Percentiles rank a stretch among this genome's conserved stretches.
Conservation (phyloP, 257 asterid species). For the Lavandula angustifolia region DNA sequence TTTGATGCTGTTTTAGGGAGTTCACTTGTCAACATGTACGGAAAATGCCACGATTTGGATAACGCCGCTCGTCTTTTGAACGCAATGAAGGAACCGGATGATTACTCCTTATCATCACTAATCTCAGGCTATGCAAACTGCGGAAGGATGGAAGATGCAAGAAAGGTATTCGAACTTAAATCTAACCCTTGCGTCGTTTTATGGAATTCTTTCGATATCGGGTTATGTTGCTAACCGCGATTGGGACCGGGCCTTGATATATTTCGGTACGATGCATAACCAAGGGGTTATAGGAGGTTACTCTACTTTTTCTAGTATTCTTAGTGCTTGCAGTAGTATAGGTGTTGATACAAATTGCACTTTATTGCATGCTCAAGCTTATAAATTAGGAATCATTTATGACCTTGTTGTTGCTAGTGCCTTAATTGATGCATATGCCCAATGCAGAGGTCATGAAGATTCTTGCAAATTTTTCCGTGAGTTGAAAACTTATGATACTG, state of each 20-base stretch:
- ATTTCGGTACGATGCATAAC: constrained; percentile 54
- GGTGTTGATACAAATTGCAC: constrained; percentile 46
- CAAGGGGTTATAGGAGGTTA: constrained; percentile 52
- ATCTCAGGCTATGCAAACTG: constrained; percentile 65
- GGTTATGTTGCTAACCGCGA: constrained; percentile 60
- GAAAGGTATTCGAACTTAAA: constrained; percentile 48
- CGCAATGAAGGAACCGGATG: constrained; percentile 54
- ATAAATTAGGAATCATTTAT: constrained; percentile 49
- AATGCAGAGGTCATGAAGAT: constrained; percentile 54
- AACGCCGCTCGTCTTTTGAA: constrained; percentile 46
- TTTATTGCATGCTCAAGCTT: constrained; percentile 56
- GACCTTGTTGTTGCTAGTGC: constrained; percentile 72
- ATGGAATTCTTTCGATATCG: constrained; percentile 76
- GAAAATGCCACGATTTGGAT: constrained; percentile 69
- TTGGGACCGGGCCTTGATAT: constrained; percentile 47
- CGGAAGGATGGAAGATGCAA: constrained; percentile 67
- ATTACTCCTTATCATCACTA: constrained; percentile 73
- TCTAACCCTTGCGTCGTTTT: constrained; percentile 54
- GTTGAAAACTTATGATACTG: constrained; percentile 60
- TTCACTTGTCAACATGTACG: constrained; percentile 80
- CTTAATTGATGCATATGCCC: constrained; percentile 65
- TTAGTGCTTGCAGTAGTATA: constrained; percentile 63
- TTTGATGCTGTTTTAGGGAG: constrained; percentile 67
- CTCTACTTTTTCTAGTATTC: constrained; percentile 61
- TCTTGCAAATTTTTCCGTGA: constrained; percentile 63